Base-by-base conservation (phyloP, 2,329 filamentous ascomycete genomes). In the Venturia oleaginea region DNA sequence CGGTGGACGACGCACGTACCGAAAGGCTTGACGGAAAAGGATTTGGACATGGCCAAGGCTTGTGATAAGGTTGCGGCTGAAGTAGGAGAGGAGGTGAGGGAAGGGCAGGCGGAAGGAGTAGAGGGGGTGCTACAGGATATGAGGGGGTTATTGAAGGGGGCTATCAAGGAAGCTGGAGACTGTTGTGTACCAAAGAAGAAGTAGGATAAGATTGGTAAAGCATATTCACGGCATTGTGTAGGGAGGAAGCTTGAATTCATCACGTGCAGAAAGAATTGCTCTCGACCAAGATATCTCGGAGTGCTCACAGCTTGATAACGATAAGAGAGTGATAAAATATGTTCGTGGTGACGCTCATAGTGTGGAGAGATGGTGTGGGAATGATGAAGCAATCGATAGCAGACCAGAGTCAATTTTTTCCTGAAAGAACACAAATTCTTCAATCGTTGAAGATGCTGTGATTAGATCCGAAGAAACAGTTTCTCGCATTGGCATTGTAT, bases 1-100 rank as follows among this genome's bases (percentile, higher is more conserved):
- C 22, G 65, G 15, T 67, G 65, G 65, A 66, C 64, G 24, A 67
- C 65, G 37, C 65, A 67, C 37, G 19, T 27, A 1, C 65, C 65
- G 3, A 48, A 54, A 17, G 64, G 65, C 0, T n/a, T 67, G 37
- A 55, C 64, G n/a, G 54, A 59, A 22, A 59, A 64, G 30, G 65
- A 67, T 64, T 8, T 66, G 27, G 17, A 22, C 5, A 63, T 67
- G 64, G 65, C 64, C 6, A n/a, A 30, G 54, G 22, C 64, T 10
- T 66, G 65, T 54, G 65, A 66, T 57, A 30, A 59, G 27, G 6
- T 38, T 15, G 65, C 65, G 15, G 5, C 19, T 22, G 61, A 65
- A 11, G 30, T 65, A n/a, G 64, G 64, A 5, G 43, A 54, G 60
- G 32, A 37, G 13, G 34, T 34, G 22, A 42, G n/a, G n/a, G 64